These are phyloP conservation scores for Dioszegia crocea DNA, from an alignment of 768 basidiomycete genomes.

Conservation along the genomic window DNA sequence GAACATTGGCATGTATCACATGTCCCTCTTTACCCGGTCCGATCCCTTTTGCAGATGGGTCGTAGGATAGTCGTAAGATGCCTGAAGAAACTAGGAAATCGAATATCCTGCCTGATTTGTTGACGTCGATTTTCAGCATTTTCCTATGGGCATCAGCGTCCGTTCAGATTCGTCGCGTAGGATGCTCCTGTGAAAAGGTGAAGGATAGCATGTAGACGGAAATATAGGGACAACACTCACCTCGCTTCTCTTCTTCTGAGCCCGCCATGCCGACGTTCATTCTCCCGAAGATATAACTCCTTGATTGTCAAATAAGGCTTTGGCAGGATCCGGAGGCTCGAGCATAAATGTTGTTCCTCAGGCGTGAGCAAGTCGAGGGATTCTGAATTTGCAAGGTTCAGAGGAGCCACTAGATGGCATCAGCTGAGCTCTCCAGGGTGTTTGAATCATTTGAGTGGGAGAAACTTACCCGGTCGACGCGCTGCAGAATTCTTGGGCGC, in stretches of 20 bases:
- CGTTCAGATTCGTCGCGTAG: no score
- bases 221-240: slow-evolving; percentile 9
- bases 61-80: slow-evolving; percentile 40
- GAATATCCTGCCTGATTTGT: slow-evolving; percentile 88
- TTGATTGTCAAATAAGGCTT: slow-evolving; percentile 95
- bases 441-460: no score
- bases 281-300: slow-evolving; percentile 89
- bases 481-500: slow-evolving; percentile 17
- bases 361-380: slow-evolving; percentile 83
- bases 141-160: slow-evolving; percentile 54
- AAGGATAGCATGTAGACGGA: no score
- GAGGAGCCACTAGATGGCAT: slow-evolving; percentile 52
- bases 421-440: no score
- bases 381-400: slow-evolving; percentile 85
- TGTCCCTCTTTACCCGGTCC: slow-evolving; percentile 20
- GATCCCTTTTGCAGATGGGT: slow-evolving; percentile 21
- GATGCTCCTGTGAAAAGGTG: no score
- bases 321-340: slow-evolving; percentile 81
- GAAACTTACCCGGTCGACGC: slow-evolving; percentile 11
- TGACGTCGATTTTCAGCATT: slow-evolving; percentile 86
- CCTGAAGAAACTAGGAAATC: slow-evolving; percentile 86
- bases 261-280: slow-evolving; percentile 80
- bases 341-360: slow-evolving; percentile 82
- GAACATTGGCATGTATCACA: slow-evolving; percentile 8
- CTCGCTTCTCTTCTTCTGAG: slow-evolving; percentile 78